Percentiles rank a stretch among this genome's conserved stretches.
phyloP scores from a whole-genome alignment of 2,329 filamentous ascomycete genomes.

The Colletotrichum shisoi region DNA sequence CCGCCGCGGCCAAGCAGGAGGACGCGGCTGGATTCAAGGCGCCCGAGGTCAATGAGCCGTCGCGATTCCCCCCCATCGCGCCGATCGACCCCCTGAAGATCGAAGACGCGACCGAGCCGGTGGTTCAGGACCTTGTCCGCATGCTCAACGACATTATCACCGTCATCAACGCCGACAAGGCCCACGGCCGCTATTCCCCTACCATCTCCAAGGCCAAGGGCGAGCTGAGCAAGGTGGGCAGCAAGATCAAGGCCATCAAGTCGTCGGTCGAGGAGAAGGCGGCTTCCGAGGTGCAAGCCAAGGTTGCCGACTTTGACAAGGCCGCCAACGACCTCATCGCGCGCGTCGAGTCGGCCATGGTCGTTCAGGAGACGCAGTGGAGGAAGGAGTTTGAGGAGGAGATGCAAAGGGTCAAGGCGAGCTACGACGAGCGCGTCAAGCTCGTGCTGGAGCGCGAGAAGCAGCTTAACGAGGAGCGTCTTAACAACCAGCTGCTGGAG shows the following conservation, averaged over 20 bases:
- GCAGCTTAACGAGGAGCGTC: slow-evolving; percentile 81
- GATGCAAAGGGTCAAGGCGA: slow-evolving; percentile 77
- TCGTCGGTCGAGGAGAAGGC: slow-evolving; percentile 73
- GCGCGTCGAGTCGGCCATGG: slow-evolving; percentile 85
- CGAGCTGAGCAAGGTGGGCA: slow-evolving; percentile 79
- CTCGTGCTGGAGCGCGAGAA: slow-evolving; percentile 81
- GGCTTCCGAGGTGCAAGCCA: slow-evolving; percentile 76
- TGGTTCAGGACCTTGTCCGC: slow-evolving; percentile 91
- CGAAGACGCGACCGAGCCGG: slow-evolving; percentile 78
- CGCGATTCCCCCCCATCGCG: slow-evolving; percentile 67
- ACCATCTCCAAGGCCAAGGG: slow-evolving; percentile 86
- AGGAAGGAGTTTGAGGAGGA: slow-evolving; percentile 87
- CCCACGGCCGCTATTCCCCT: slow-evolving; percentile 77
- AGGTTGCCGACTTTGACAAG: slow-evolving; percentile 80
- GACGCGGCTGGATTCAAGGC: slow-evolving; percentile 55
- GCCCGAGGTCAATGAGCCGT: slow-evolving; percentile 72
- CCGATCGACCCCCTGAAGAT: slow-evolving; percentile 82
- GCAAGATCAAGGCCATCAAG: slow-evolving; percentile 79
- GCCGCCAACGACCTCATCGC: slow-evolving; percentile 87
- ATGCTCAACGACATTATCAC: slow-evolving; percentile 96
- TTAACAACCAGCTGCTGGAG: slow-evolving; percentile 85
- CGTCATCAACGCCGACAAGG: slow-evolving; percentile 86
- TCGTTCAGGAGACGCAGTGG: slow-evolving; percentile 81
- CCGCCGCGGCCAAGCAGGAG: slow-evolving; percentile 44
- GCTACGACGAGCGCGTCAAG: slow-evolving; percentile 81